Evolutionary conservation across 2,329 filamentous ascomycete genomes (phyloP), one percentile per base, ranked within the genome.

Genomic region (Botrytis fabae): DNA sequence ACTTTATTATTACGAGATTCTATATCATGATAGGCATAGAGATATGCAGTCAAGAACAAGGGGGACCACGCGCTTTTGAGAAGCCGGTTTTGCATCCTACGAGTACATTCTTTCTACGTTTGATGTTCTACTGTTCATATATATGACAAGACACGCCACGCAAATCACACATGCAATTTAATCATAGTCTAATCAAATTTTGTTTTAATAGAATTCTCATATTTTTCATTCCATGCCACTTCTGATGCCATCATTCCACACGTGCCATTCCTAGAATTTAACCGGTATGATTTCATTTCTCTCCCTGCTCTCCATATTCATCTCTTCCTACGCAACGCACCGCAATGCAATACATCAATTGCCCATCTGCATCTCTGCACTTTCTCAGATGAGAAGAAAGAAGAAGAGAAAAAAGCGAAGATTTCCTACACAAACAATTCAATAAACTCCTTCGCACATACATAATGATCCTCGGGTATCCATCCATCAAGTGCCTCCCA

Each of bases 391-490:
- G n/a, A 57, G 42, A 46, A 46, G 28, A 65, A 46, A 16, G 25
- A 62, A 25, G 38, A 38, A 40, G 35, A 62, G 25, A 35, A 32
- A 25, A 48, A 25, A 18, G 6, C 7, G 28, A 25, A 63, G 44
- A 28, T 59, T n/a, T 32, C 42, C 20, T 12, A 48, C 42, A 16
- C 62, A 16, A 28, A 65, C 42, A 65, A 65, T 54, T 38, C 32
- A 38, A 38, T 54, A 51, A 51, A 51, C 18, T 46, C 54, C 54
- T 61, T 60, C 54, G 38, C 38, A 57, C 48, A 66, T 22, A 59
- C 48, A 57, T 65, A 32, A 54, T 22, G 48, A 59, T 32, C 62
- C 54, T 66, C 44, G 46, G 64, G 64, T 54, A 72, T 69, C 44
- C 71, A 69, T 72, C 63, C 69, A 64, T 57, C 44, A 28, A 20